These are phyloP conservation scores for Phytomonas francai DNA, from an alignment of 208 protist genomes.

Conservation along the genomic window DNA sequence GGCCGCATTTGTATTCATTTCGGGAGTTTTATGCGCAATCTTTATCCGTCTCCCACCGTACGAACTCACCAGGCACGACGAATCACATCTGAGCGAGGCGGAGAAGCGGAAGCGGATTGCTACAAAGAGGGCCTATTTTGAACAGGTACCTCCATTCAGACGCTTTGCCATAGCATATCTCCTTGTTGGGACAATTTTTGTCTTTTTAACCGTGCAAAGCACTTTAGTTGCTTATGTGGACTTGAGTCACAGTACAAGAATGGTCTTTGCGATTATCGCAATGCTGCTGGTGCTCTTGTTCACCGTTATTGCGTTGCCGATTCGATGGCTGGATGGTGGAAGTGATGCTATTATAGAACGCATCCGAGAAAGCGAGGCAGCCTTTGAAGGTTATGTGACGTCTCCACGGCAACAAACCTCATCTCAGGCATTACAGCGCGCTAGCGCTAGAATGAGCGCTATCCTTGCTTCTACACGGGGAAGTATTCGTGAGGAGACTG, in stretches of 20 bases:
- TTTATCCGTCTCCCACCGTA: conserved; percentile 68
- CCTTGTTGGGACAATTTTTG: conserved; percentile 42
- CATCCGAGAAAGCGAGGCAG: conserved; percentile 1
- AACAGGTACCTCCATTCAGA: conserved; percentile 55
- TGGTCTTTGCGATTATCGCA: conserved; percentile 34
- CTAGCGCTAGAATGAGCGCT: conserved; percentile 17
- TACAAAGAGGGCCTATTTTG: conserved; percentile 39
- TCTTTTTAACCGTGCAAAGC: conserved; percentile 63
- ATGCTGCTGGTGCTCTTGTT: conserved; percentile 24
- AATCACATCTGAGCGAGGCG: conserved; percentile 26
- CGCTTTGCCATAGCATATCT: conserved; percentile 58
- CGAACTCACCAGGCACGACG: conserved; percentile 57
- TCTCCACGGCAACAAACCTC: background rate
- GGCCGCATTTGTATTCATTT: conserved; percentile 21
- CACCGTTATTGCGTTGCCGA: conserved; percentile 43
- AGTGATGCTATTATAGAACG: conserved; percentile 18
- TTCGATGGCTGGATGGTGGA: conserved; percentile 35
- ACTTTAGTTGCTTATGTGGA: conserved; percentile 28
- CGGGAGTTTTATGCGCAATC: conserved; percentile 32
- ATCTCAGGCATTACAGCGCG: conserved; percentile 16
- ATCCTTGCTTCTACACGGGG: conserved; percentile 17
- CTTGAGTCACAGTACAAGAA: conserved; percentile 18
- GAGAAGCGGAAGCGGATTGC: conserved; percentile 21
- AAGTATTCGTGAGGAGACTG: conserved; percentile 28
- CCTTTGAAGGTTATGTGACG: background rate